Evolutionary conservation across 2,329 filamentous ascomycete genomes (phyloP).

Genomic region (Pseudogymnoascus sp.): DNA sequence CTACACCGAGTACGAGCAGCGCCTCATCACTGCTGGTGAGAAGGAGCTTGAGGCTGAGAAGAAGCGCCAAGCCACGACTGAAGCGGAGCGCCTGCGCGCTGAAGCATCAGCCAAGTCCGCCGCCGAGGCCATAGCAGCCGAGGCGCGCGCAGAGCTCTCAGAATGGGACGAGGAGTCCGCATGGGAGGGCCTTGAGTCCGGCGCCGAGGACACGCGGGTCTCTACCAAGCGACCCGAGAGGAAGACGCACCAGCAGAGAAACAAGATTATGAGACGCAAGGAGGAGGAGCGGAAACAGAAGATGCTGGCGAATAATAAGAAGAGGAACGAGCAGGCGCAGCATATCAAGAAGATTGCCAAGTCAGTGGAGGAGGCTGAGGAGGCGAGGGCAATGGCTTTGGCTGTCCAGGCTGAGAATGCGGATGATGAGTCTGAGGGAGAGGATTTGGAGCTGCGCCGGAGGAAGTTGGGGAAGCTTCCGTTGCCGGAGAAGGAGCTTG

Average conservation of each 20-base stretch:
- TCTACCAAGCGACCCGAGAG: conserved; percentile 71
- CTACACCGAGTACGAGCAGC: conserved; percentile 76
- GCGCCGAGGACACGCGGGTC: conserved; percentile 57
- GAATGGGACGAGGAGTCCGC: conserved; percentile 83
- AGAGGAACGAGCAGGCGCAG: conserved; percentile 63
- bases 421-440: conserved; percentile 48
- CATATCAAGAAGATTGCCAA: conserved; percentile 64
- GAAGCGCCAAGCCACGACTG: conserved; percentile 60
- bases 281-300: conserved; percentile 71
- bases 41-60: conserved; percentile 75
- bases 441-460: conserved; percentile 59
- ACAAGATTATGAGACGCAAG: conserved; percentile 82
- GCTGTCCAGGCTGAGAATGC: conserved; percentile 37
- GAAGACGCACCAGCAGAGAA: conserved; percentile 80
- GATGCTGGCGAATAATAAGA: conserved; percentile 69
- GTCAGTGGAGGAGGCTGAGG: conserved; percentile 54
- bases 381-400: conserved; percentile 37
- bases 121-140: conserved; percentile 67
- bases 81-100: conserved; percentile 58
- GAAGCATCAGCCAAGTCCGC: conserved; percentile 64
- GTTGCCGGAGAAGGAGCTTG: conserved; percentile 70
- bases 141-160: conserved; percentile 56
- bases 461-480: conserved; percentile 66
- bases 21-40: conserved; percentile 66
- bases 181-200: conserved; percentile 86